Percentiles rank a stretch among this genome's conserved stretches.
Conservation (phyloP, 2,329 filamentous ascomycete genomes). For the Pyrenophora teres region DNA sequence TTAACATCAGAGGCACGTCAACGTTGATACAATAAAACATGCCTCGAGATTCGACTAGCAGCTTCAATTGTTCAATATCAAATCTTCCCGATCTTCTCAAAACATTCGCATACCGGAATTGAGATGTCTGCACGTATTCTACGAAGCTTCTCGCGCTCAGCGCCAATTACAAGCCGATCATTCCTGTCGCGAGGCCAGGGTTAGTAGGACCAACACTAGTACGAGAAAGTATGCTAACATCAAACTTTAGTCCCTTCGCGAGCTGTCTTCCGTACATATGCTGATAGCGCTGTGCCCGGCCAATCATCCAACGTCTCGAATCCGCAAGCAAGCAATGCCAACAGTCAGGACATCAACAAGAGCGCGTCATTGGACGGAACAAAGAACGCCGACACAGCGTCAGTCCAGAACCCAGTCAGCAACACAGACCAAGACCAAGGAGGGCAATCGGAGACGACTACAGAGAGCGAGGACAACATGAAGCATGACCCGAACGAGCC, state of each 20-base stretch:
- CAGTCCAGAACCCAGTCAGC: slow-evolving; percentile 17
- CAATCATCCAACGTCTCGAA: slow-evolving; percentile 20
- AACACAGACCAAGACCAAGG: slow-evolving; percentile 12
- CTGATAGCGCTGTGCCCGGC: slow-evolving; percentile 9
- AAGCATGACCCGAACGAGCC: slow-evolving; percentile 24
- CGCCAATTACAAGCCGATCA: neutral
- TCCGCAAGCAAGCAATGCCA: slow-evolving; percentile 14
- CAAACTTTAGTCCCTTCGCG: neutral
- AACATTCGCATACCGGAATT: neutral
- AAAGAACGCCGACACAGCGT: slow-evolving; percentile 14
- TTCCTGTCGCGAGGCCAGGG: slow-evolving; percentile 10
- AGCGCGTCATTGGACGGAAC: slow-evolving; percentile 12
- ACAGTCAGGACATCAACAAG: slow-evolving; percentile 19
- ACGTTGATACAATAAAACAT: neutral
- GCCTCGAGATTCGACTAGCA: neutral
- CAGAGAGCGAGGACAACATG: slow-evolving; percentile 24
- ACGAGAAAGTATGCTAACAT: neutral
- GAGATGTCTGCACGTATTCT: slow-evolving; percentile 10
- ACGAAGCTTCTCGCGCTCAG: slow-evolving; percentile 10
- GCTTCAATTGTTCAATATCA: neutral
- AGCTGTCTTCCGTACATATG: slow-evolving; percentile 10
- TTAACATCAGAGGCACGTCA: slow-evolving; percentile 9
- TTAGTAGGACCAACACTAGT: neutral
- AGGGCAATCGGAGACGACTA: slow-evolving; percentile 19
- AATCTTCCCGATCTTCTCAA: neutral